phyloP scores from a whole-genome alignment of 1,284 basidiomycete genomes.

The Sphaerobolus stellatus region DNA sequence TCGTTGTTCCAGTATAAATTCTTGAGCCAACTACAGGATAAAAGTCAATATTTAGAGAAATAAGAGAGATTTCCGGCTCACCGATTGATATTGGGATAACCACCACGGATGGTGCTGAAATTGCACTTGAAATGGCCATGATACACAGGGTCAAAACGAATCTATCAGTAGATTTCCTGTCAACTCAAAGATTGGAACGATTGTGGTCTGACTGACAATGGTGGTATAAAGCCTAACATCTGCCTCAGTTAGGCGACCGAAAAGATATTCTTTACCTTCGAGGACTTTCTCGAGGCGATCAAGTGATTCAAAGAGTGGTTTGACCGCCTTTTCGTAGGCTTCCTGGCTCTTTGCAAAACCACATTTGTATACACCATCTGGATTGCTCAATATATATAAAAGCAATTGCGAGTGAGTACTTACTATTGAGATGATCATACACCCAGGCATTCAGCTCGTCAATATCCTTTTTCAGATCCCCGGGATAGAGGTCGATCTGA shows the following conservation, averaged over 20 bases:
- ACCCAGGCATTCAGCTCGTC: constrained; percentile 89
- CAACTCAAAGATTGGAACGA: background rate
- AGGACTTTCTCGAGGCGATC: constrained; percentile 82
- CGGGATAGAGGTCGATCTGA: constrained; percentile 76
- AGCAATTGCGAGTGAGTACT: constrained; percentile 23
- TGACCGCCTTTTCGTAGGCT: constrained; percentile 81
- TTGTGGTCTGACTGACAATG: constrained; percentile 54
- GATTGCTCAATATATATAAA: background rate
- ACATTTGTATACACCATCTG: constrained; percentile 84
- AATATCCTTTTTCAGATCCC: constrained; percentile 71
- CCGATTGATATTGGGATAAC: constrained; percentile 80
- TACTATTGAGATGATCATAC: constrained; percentile 80
- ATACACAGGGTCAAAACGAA: constrained; percentile 79
- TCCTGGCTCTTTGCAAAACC: constrained; percentile 85
- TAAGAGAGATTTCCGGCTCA: constrained; percentile 32
- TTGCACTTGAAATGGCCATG: constrained; percentile 95
- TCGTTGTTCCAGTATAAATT: constrained; percentile 60
- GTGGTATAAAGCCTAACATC: constrained; percentile 92
- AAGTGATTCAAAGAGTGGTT: constrained; percentile 71
- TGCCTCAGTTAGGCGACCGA: constrained; percentile 88
- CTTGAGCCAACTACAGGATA: too few relatives aligned
- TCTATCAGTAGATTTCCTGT: constrained; percentile 2
- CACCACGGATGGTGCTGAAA: constrained; percentile 71
- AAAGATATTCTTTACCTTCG: constrained; percentile 75
- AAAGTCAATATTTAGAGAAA: constrained; percentile 4